These are phyloP conservation scores for Gamarada debralockiae DNA, from an alignment of 495 filamentous ascomycete species.

Conservation along the genomic window DNA sequence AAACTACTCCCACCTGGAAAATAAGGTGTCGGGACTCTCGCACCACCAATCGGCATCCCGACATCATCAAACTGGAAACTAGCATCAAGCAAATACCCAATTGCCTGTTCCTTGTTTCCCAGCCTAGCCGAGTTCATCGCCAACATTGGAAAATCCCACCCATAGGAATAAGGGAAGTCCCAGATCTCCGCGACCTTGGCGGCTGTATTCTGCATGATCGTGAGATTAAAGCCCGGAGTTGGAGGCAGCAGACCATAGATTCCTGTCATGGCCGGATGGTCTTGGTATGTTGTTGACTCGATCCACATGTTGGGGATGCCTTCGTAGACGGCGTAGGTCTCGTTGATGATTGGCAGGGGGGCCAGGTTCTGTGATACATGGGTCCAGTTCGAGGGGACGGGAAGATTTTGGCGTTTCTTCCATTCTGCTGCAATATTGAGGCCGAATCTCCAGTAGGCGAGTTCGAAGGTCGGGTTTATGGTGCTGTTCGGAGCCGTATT, in stretches of 20 bases:
- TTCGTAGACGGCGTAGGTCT: constrained; percentile 45
- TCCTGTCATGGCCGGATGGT: constrained; percentile 48
- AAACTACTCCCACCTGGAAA: constrained; percentile 46
- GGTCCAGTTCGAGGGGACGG: constrained; percentile 34
- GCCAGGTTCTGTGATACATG: constrained; percentile 40
- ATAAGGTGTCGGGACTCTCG: constrained; percentile 51
- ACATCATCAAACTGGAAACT: constrained; percentile 47
- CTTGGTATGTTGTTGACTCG: constrained; percentile 36
- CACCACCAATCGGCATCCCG: constrained; percentile 47
- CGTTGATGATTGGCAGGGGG: constrained; percentile 39
- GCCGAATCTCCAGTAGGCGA: constrained; percentile 50
- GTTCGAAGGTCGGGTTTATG: constrained; percentile 47
- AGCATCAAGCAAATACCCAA: constrained; percentile 43
- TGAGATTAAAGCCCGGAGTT: constrained; percentile 34
- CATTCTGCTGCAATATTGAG: constrained; percentile 37
- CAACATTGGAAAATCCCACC: constrained; percentile 51
- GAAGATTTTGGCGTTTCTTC: constrained; percentile 34
- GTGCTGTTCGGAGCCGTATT: constrained; percentile 48
- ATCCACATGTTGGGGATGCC: constrained; percentile 48
- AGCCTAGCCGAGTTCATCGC: constrained; percentile 48
- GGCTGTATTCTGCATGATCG: constrained; percentile 38
- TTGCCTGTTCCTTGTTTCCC: constrained; percentile 40
- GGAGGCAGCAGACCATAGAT: constrained; percentile 46
- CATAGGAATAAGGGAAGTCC: constrained; percentile 44
- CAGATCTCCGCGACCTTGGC: constrained; percentile 39